Conservation (phyloP, 495 filamentous ascomycete genomes). For the Pyrenula aspistea region DNA sequence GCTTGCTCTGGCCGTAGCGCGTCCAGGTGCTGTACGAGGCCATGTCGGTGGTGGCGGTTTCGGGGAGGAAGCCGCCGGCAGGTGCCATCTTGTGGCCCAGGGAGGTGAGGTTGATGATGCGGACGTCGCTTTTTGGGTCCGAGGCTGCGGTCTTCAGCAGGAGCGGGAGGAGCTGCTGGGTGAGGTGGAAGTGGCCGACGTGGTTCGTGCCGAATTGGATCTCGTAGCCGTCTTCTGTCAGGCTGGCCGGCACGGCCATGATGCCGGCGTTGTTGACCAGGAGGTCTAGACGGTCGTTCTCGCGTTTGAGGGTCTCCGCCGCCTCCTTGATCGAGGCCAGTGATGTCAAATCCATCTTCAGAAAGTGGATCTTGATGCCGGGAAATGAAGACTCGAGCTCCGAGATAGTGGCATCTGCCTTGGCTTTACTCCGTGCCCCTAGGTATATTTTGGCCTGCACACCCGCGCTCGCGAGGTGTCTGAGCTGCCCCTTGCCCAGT, state of each 20-base stretch:
- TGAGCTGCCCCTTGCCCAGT: conserved; percentile 52
- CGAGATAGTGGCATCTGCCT: conserved; percentile 36
- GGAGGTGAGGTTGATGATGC: conserved; percentile 34
- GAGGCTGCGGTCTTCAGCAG: conserved; percentile 36
- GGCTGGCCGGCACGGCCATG: conserved; percentile 35
- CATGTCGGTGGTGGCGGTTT: conserved; percentile 30
- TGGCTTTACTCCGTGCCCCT: conserved; percentile 41
- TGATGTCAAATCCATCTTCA: conserved; percentile 38
- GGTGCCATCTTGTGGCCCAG: conserved; percentile 23
- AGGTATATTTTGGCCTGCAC: conserved; percentile 52
- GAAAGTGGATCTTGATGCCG: conserved; percentile 28
- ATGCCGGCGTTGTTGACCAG: conserved; percentile 63
- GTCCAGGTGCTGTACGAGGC: conserved; percentile 13
- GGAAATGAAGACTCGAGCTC: conserved; percentile 31
- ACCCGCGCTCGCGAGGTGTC: conserved; percentile 49
- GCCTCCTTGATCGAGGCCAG: conserved; percentile 38
- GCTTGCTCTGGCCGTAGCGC: conserved; percentile 31
- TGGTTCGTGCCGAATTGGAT: conserved; percentile 62
- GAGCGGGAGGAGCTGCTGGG: conserved; percentile 45
- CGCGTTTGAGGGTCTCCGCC: conserved; percentile 28
- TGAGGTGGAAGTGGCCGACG: conserved; percentile 54
- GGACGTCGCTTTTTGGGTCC: conserved; percentile 21
- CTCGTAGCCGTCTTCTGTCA: conserved; percentile 53
- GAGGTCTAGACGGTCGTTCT: conserved; percentile 41
- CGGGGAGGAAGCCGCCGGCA: conserved; percentile 50